Conservation (phyloP, 1,139 yeast species). For the Candida pseudocylindracea region DNA sequence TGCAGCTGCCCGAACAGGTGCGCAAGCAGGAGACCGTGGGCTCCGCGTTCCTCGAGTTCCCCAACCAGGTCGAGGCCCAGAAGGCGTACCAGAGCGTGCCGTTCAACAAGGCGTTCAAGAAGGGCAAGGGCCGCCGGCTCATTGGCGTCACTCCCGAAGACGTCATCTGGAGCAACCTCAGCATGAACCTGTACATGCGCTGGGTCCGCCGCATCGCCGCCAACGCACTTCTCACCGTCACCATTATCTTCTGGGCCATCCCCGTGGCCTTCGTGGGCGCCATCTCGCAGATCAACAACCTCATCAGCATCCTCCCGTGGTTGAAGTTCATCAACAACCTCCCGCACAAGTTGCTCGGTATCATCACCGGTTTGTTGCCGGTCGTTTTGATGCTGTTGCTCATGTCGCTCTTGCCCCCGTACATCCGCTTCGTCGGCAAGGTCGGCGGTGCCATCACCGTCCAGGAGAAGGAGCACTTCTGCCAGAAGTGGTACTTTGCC, state of each 20-base stretch:
- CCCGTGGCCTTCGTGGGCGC: constrained; percentile 76
- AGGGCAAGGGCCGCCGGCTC: constrained; percentile 15
- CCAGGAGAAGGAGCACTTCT: constrained; percentile 55
- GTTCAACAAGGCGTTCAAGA: constrained; percentile 29
- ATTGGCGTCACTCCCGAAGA: constrained; percentile 43
- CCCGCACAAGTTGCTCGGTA: constrained; percentile 33
- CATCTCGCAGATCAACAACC: constrained; percentile 49
- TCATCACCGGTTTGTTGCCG: constrained; percentile 61
- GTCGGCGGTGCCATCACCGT: constrained; percentile 47
- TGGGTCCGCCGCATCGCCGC: constrained; percentile 37
- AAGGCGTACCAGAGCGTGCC: constrained; percentile 38
- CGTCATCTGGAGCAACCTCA: constrained; percentile 44
- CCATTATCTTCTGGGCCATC: constrained; percentile 61
- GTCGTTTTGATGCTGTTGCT: constrained; percentile 41
- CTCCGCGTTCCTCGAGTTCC: constrained; percentile 49
- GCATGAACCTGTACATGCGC: constrained; percentile 74
- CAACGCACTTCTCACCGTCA: constrained; percentile 27
- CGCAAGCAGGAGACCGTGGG: constrained; percentile 8
- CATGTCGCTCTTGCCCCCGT: constrained; percentile 60
- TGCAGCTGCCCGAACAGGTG: constrained; percentile 19
- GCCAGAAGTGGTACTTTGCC: constrained; percentile 74
- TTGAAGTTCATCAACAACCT: constrained; percentile 40
- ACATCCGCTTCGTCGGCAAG: constrained; percentile 46
- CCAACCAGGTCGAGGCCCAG: constrained; percentile 49
- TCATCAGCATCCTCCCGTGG: constrained; percentile 36